Evolutionary conservation across 768 basidiomycete species (phyloP).

Genomic region (Amanita phalloides): DNA sequence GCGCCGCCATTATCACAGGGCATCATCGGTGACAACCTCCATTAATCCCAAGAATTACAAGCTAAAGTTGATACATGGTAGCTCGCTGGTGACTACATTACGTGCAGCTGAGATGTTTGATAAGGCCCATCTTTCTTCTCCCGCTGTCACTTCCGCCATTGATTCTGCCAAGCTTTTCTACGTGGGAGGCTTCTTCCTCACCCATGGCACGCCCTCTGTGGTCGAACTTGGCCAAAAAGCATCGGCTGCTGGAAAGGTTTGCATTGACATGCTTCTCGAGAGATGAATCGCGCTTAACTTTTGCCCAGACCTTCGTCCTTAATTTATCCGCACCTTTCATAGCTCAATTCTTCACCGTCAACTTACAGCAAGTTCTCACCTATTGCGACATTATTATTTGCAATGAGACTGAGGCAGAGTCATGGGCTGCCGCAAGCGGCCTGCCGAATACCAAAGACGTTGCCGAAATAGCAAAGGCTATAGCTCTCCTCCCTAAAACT

Average conservation of each 20-base stretch:
- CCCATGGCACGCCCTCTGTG: constrained; percentile 72
- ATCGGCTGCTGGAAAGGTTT: constrained; percentile 64
- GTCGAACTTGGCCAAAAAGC: constrained; percentile 72
- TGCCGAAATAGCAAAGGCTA: constrained; percentile 53
- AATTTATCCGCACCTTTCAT: constrained; percentile 99
- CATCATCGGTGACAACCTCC: constrained; percentile 61
- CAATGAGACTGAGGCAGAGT: constrained; percentile 92
- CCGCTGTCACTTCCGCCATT: constrained; percentile 65
- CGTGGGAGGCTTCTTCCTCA: constrained; percentile 95
- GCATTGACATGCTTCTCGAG: background rate
- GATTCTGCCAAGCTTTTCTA: constrained; percentile 81
- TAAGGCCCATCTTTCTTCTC: constrained; percentile 65
- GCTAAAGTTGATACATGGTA: constrained; percentile 16
- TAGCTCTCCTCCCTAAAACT: constrained; percentile 68
- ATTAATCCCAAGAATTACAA: background rate
- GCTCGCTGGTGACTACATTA: constrained; percentile 88
- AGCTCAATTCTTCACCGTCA: constrained; percentile 79
- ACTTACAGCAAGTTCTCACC: constrained; percentile 73
- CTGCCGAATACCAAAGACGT: constrained; percentile 58
- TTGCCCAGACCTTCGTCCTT: constrained; percentile 64
- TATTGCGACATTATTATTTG: constrained; percentile 87
- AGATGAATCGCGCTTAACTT: background rate
- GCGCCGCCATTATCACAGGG: constrained; percentile 90
- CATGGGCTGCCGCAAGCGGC: constrained; percentile 71
- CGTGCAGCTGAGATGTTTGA: constrained; percentile 88